phyloP scores from a whole-genome alignment of 306 rosid genomes.

The Trifolium pratense region DNA sequence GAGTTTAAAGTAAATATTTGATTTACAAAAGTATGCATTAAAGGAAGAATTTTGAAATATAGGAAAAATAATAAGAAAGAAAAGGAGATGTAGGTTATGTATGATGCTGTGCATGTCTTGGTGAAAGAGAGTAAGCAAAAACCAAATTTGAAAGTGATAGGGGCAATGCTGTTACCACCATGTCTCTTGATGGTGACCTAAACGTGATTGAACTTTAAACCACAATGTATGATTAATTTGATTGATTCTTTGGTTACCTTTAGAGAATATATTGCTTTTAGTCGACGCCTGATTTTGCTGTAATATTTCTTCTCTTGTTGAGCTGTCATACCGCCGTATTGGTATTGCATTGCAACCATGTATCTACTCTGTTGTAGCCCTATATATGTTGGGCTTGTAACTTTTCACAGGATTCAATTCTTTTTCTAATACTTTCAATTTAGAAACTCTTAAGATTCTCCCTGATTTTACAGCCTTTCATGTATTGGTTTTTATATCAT shows the following conservation, averaged over 20 bases:
- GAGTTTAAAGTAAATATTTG: constrained; percentile 13
- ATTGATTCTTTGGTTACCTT: constrained; percentile 1
- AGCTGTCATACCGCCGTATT: neutral
- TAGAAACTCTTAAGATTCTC: neutral
- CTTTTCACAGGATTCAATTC: neutral
- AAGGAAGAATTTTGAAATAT: constrained; percentile 14
- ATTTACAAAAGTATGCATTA: neutral
- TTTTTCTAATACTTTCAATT: neutral
- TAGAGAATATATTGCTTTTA: neutral
- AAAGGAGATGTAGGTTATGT: constrained; percentile 1
- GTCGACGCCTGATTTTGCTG: neutral
- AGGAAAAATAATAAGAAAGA: constrained; percentile 3
- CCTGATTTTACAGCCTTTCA: neutral
- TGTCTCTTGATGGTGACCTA: constrained; percentile 29
- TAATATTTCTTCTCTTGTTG: neutral
- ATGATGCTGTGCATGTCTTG: constrained; percentile 27
- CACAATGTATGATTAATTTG: neutral
- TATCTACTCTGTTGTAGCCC: neutral
- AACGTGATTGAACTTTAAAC: constrained; percentile 20
- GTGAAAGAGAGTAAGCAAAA: neutral
- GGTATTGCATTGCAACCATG: neutral
- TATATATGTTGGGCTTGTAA: neutral
- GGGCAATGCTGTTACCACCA: neutral
- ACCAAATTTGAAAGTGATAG: neutral
- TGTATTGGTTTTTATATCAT: constrained; percentile 33